Evolutionary conservation across 108 stramenopile species (phyloP), one percentile per base, ranked within the genome.

Genomic region (Aurantiochytrium sp.): DNA sequence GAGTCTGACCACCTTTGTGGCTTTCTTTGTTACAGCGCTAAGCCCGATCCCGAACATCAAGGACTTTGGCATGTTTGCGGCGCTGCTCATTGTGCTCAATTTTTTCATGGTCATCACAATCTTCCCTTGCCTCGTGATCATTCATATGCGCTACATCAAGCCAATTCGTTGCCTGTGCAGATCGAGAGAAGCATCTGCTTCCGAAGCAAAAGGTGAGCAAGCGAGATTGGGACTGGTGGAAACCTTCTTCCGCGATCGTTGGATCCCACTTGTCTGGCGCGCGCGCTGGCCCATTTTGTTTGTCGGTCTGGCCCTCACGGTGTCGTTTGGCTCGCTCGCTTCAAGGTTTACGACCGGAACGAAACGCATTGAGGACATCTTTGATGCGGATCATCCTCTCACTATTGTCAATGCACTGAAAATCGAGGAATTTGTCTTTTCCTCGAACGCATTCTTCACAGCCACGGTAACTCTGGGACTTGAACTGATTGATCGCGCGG

Each of bases 1-100:
- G 44, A 44, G 57, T 43, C 16, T 87, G 25, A 90, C 90, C 44
- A 90, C 90, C 44, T 14, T 42, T 28, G 58, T 51, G 6, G 91
- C 91, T 2, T 90, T 91, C 58, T 43, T 91, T 18, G 89, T 89
- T 12, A 87, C 73, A 3, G 89, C 58, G 23, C 44, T 69, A 16
- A 83, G 64, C 8, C 21, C 10, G 5, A 88, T 91, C n/a, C 87
- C 60, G 35, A 87, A 89, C 73, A 88, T 88, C 60, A 5, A 55
- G 28, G 76, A 88, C 35, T 92, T 92, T 29, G 92, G 92, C 23
- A 55, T 72, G 59, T 92, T 90, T 72, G 90, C 90, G 29, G 92
- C 90, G 3, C 4, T 69, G 14, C 47, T 60, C 83, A 72, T 92
- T n/a, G 4, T 92, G 19, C 35, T 89, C 59, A 91, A 90, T 73